These are phyloP conservation scores for Calophaca sinica DNA, from an alignment of 306 rosid species.

Conservation along the genomic window DNA sequence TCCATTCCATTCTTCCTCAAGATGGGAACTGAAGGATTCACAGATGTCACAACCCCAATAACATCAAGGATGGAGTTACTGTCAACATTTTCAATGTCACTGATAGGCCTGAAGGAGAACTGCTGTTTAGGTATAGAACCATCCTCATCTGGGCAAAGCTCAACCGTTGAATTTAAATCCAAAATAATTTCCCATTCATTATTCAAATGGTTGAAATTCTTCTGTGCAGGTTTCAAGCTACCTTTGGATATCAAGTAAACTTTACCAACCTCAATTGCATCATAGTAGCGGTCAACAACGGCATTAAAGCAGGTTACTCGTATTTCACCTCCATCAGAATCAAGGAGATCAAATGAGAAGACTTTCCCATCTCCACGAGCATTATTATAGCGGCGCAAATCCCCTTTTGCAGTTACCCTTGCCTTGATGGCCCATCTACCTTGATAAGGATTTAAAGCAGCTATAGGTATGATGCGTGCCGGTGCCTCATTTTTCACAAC, in stretches of 20 bases:
- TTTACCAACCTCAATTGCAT: slow-evolving; percentile 82
- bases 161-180: slow-evolving; percentile 82
- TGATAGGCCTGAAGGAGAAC: slow-evolving; percentile 83
- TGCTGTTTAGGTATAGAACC: slow-evolving; percentile 90
- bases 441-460: slow-evolving; percentile 92
- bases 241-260: slow-evolving; percentile 95
- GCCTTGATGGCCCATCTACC: slow-evolving; percentile 99
- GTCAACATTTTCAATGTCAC: slow-evolving; percentile 80
- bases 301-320: slow-evolving; percentile 97
- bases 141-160: slow-evolving; percentile 89
- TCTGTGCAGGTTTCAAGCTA: slow-evolving; percentile 91
- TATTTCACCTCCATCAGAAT: slow-evolving; percentile 97
- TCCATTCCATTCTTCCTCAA: slow-evolving; percentile 99
- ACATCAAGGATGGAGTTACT: slow-evolving; percentile 81
- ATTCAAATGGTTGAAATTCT: slow-evolving; percentile 91
- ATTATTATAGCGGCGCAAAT: slow-evolving; percentile 92
- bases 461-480: slow-evolving; percentile 82
- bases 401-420: slow-evolving; percentile 96
- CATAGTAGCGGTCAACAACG: slow-evolving; percentile 88
- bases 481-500: slow-evolving; percentile 95
- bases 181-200: slow-evolving; percentile 94
- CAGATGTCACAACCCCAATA: slow-evolving; percentile 79
- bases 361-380: slow-evolving; percentile 99
- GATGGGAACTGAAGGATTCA: slow-evolving; percentile 90
- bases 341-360: slow-evolving; percentile 95